Base-by-base conservation (phyloP, 2,329 filamentous ascomycete species). In the Lachnellula suecica region DNA sequence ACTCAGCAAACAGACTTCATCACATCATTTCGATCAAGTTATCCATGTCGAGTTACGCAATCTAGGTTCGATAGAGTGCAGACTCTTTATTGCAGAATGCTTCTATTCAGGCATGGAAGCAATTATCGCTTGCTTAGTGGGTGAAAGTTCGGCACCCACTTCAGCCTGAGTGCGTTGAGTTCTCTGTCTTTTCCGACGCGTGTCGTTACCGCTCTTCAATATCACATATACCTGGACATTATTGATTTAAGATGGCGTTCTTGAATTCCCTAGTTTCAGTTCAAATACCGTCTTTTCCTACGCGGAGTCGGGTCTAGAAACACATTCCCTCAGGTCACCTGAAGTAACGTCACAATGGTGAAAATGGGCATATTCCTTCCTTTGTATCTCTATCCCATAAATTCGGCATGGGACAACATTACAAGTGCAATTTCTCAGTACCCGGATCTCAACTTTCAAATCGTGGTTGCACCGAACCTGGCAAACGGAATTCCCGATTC, bases 381-480 rank as follows among this genome's bases (percentile, higher is more conserved):
- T 4, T 52, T 61, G 23, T 61, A 63, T 20, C 35, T 63, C 24
- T 63, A 63, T 34, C 61, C 58, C 17, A 55, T 54, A 27, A 62
- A 59, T 29, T 53, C 61, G 4, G 59, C 59, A 19, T 63, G 59
- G 61, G 56, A 45, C 24, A 53, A 50, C 19, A 49, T 63, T 34
- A 59, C 52, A 9, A 40, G 51, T 8, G 49, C 53, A 7, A 46
- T 62, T 43, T 51, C 50, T 22, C 42, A 48, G 10, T 57, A 62
- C 49, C 58, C 58, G 40, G 24, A 54, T 15, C 38, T 63, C 5
- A 55, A 54, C 17, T 62, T 62, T 25, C 56, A 62, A 17, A 46
- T 62, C 20, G 53, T 62, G 25, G 52, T 63, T 34, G 55, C 58
- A 4, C 58, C 61, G 25, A 57, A 57, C 20, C 40, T 60, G 4